phyloP scores from a whole-genome alignment of 805 yeast species.

The Schizosaccharomyces octosporus region DNA sequence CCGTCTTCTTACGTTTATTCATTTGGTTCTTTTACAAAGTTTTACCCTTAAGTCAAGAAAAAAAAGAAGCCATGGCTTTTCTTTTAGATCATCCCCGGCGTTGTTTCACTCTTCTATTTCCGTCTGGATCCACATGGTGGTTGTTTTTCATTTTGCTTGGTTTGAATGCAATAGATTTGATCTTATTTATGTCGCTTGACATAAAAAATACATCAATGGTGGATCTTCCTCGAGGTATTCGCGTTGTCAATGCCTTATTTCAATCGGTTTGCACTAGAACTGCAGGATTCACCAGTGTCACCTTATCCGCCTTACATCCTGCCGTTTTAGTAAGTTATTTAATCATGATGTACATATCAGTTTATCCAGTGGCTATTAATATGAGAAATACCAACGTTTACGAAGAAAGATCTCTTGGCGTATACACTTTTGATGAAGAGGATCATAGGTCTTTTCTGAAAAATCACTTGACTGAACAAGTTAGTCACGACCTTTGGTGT shows the following conservation, averaged over 20 bases:
- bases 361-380: constrained; percentile 83
- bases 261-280: constrained; percentile 87
- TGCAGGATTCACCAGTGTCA: constrained; percentile 64
- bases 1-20: constrained; percentile 44
- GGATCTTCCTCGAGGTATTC: constrained; percentile 36
- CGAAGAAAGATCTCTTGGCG: constrained; percentile 90
- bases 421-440: constrained; percentile 22
- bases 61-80: constrained; percentile 59
- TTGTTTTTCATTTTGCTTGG: constrained; percentile 45
- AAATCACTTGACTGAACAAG: constrained; percentile 70
- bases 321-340: constrained; percentile 81
- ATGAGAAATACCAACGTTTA: constrained; percentile 92
- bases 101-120: constrained; percentile 79
- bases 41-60: constrained; percentile 14
- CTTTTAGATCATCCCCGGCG: constrained; percentile 88
- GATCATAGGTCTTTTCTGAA: constrained; percentile 34
- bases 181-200: constrained; percentile 61
- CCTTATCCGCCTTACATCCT: constrained; percentile 49
- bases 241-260: constrained; percentile 60
- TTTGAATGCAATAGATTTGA: constrained; percentile 52
- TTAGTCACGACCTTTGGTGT: constrained; percentile 89
- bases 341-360: constrained; percentile 96
- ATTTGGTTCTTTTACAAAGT: constrained; percentile 34
- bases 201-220: constrained; percentile 27
- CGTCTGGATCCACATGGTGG: constrained; percentile 92